Percentiles rank a stretch among this genome's conserved stretches.
phyloP scores from a whole-genome alignment of 2,329 filamentous ascomycete genomes.

The Scytalidium sp. region DNA sequence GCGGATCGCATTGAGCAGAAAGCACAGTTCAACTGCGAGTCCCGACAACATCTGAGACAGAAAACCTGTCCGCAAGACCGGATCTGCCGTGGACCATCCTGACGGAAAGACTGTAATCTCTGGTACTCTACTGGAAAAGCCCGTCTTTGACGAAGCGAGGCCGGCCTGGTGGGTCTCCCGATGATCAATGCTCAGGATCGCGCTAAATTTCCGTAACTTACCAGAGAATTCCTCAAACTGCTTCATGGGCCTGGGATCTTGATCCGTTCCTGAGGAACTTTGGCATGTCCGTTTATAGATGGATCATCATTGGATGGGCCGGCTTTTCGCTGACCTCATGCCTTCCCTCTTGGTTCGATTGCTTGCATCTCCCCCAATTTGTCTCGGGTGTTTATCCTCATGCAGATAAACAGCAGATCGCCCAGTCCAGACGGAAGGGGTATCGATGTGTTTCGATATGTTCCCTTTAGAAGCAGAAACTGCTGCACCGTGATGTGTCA shows the following conservation, averaged over 20 bases:
- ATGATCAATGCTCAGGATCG: conserved; percentile 19
- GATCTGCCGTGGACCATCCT: conserved; percentile 10
- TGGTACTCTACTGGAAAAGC: conserved; percentile 6
- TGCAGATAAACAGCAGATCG: conserved; percentile 15
- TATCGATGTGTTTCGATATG: conserved; percentile 5
- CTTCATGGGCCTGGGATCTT: conserved; percentile 12
- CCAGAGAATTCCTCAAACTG: no score
- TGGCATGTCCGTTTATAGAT: not conserved
- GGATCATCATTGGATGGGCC: not conserved
- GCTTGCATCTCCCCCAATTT: conserved; percentile 7
- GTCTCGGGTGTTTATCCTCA: conserved; percentile 6
- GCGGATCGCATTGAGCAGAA: conserved; percentile 10
- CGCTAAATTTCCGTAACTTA: conserved; percentile 2
- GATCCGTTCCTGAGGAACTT: conserved; percentile 10
- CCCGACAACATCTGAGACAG: conserved; percentile 20
- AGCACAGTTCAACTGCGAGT: conserved; percentile 17
- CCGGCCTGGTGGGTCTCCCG: conserved; percentile 17
- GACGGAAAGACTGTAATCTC: conserved; percentile 17
- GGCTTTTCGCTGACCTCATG: not conserved
- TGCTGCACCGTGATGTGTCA: conserved; percentile 28
- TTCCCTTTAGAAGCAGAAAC: not conserved
- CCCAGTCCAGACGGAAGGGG: conserved; percentile 7
- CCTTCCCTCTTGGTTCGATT: not conserved
- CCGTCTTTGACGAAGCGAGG: conserved; percentile 3
- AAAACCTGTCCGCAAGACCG: conserved; percentile 2